These are phyloP conservation scores for Collariella sp. DNA, from an alignment of 495 filamentous ascomycete species.

Conservation along the genomic window DNA sequence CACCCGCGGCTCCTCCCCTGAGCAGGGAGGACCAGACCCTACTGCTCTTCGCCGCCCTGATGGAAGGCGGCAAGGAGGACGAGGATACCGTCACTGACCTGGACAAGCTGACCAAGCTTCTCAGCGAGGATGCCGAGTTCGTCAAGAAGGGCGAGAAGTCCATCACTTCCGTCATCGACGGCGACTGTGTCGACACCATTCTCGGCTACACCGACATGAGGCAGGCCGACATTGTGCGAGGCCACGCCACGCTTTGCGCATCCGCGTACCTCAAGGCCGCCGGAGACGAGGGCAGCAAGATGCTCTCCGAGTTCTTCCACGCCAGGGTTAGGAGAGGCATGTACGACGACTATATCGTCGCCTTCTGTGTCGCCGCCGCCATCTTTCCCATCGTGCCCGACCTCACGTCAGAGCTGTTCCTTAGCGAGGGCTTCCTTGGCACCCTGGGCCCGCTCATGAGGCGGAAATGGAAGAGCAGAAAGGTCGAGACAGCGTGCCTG, in stretches of 20 bases:
- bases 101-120: slow-evolving; percentile 41
- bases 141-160: slow-evolving; percentile 31
- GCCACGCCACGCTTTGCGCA: slow-evolving; percentile 64
- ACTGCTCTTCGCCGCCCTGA: slow-evolving; percentile 44
- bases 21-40: slow-evolving; percentile 39
- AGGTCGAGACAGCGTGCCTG: slow-evolving; percentile 71
- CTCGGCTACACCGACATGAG: slow-evolving; percentile 70
- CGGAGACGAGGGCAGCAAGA: slow-evolving; percentile 54
- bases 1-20: slow-evolving; percentile 8
- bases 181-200: slow-evolving; percentile 71
- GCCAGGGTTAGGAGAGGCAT: slow-evolving; percentile 38
- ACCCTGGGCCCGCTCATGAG: slow-evolving; percentile 61
- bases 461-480: slow-evolving; percentile 62
- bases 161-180: slow-evolving; percentile 61
- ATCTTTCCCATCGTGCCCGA: slow-evolving; percentile 78
- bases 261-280: slow-evolving; percentile 73
- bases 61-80: slow-evolving; percentile 50
- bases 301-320: slow-evolving; percentile 59
- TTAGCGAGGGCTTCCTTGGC: slow-evolving; percentile 72
- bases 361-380: slow-evolving; percentile 78
- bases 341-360: slow-evolving; percentile 56
- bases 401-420: slow-evolving; percentile 63
- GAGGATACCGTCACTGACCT: slow-evolving; percentile 44
- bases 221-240: slow-evolving; percentile 54
- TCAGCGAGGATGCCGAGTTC: slow-evolving; percentile 38